Evolutionary conservation across 2,329 filamentous ascomycete species (phyloP), one percentile per base, ranked within the genome.

Genomic region (Diaporthe velutina): DNA sequence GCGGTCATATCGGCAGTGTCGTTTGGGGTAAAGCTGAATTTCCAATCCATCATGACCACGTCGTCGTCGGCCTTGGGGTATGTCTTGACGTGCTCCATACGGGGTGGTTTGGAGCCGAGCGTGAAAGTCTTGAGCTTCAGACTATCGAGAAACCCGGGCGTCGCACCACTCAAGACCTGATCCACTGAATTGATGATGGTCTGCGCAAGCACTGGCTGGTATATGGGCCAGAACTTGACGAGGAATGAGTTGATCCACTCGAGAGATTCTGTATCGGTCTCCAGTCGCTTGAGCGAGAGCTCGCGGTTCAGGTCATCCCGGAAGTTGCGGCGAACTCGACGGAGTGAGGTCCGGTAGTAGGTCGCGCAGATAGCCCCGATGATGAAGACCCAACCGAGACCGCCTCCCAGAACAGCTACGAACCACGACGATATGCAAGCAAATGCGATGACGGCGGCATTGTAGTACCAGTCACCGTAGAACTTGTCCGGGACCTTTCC

Each of bases 181-280:
- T 99, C 97, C 64, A 98, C 97, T 0, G 96, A 95, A 83, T 93
- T 95, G 84, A 98, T 94, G 80, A 99, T 94, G 30, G 95, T 97
- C 79, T 97, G 92, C 76, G 95, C 96, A 17, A 99, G 90, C 13
- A 98, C 95, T 1, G 97, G 97, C 73, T 97, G 95, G 83, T 98
- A 98, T 80, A 99, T 99, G 76, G 97, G 97, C 97, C 97, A 99
- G 86, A 99, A 99, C 83, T 99, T 99, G 85, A 97, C 92, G 79
- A 99, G 83, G 86, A 99, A 99, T 79, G 95, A 98, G 88, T 99
- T 99, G 84, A 99, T 98, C 97, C 97, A 99, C 84, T 99, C 97
- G 66, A 99, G 88, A 73, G 94, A 97, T 85, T 99, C 97, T 35
- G 92, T 92, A 79, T 99, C 97, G 12, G 92, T 97, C 79, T 98